phyloP scores from a whole-genome alignment of 2,329 filamentous ascomycete species.

The Colletotrichum viniferum region DNA sequence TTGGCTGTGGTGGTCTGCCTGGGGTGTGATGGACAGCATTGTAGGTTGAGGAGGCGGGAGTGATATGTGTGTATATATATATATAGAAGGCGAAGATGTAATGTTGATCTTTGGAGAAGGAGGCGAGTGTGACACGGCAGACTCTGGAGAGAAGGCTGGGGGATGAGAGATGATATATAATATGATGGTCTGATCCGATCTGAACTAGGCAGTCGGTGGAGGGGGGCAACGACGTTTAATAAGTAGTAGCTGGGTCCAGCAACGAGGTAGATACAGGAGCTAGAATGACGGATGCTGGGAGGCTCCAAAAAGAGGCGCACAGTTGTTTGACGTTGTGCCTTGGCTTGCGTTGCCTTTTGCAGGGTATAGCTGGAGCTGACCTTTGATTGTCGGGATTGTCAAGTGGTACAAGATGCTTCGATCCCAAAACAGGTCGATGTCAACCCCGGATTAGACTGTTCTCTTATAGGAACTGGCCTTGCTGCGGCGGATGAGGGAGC shows the following conservation, averaged over 20 bases:
- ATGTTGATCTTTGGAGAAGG: constrained; percentile 10
- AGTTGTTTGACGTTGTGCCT: constrained; percentile 22
- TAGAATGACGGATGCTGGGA: not conserved
- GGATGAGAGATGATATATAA: constrained; percentile 20
- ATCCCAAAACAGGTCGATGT: not conserved
- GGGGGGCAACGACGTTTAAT: constrained; percentile 14
- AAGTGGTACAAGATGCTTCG: constrained; percentile 6
- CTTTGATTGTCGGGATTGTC: not conserved
- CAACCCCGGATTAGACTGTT: constrained; percentile 20
- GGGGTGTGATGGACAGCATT: constrained; percentile 24
- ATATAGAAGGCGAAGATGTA: not conserved
- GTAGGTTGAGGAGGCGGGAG: not conserved
- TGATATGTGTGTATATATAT: constrained; percentile 1
- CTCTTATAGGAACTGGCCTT: constrained; percentile 17
- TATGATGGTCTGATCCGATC: constrained; percentile 8
- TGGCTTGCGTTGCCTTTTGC: constrained; percentile 11
- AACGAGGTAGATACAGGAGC: constrained; percentile 5
- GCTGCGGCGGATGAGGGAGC: constrained; percentile 9
- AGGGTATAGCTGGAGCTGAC: constrained; percentile 15
- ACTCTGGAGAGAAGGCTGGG: not conserved
- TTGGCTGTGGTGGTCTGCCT: constrained; percentile 20
- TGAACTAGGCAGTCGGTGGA: not conserved
- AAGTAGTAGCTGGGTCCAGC: not conserved
- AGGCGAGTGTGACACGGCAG: not conserved
- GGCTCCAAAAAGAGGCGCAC: constrained; percentile 19